Evolutionary conservation across 257 asterid genomes (phyloP).

Genomic region (Plantago ovata): DNA sequence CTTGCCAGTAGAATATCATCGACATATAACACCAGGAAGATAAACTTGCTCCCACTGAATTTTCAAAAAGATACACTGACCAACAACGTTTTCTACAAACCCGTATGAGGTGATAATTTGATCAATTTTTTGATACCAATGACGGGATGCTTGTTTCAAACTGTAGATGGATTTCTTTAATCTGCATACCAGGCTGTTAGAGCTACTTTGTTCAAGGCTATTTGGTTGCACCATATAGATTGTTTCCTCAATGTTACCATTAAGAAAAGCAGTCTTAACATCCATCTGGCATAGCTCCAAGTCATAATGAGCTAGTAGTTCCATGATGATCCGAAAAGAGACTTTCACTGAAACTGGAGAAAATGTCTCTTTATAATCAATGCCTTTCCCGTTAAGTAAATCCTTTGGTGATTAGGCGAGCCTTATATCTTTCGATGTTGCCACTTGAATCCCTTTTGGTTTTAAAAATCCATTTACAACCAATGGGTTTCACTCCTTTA

Average conservation of each 20-base stretch:
- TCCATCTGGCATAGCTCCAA: slow-evolving; percentile 16
- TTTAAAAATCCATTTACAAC: slow-evolving; percentile 7
- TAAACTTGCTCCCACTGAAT: slow-evolving; percentile 8
- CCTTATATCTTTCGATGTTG: no score
- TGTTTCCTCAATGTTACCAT: not conserved
- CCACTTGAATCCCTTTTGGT: not conserved
- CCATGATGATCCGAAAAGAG: not conserved
- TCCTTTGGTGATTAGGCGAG: no score
- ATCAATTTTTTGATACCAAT: slow-evolving; percentile 15
- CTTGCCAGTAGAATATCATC: not conserved
- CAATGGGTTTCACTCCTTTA: not conserved
- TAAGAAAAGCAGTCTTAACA: slow-evolving; percentile 16
- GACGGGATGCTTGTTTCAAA: slow-evolving; percentile 8
- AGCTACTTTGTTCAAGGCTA: not conserved
- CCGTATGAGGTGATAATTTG: slow-evolving; percentile 3
- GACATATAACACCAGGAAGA: slow-evolving; percentile 7
- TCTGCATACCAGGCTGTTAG: slow-evolving; percentile 6
- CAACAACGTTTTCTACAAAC: slow-evolving; percentile 6
- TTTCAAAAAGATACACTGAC: slow-evolving; percentile 4
- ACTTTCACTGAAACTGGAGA: not conserved
- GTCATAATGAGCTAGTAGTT: not conserved
- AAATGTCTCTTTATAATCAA: not conserved
- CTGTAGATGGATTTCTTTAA: slow-evolving; percentile 11
- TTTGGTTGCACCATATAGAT: slow-evolving; percentile 6
- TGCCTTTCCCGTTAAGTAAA: slow-evolving; percentile 1